These are phyloP conservation scores for Rhodotorula graminis DNA, from an alignment of 768 basidiomycete genomes.

Conservation along the genomic window DNA sequence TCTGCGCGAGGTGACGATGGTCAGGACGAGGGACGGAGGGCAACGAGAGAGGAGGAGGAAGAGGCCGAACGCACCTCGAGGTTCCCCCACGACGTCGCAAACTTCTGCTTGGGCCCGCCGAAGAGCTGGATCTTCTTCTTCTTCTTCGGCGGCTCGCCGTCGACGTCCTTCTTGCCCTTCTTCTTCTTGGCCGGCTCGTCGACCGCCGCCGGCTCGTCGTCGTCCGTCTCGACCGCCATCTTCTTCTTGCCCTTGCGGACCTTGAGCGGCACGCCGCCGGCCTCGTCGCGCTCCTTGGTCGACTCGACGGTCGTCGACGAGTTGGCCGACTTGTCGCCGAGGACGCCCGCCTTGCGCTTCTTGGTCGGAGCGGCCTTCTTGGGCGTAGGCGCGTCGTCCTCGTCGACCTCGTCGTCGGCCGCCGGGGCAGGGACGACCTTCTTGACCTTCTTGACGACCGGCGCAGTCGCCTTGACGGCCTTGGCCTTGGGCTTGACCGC, in stretches of 20 bases:
- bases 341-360: constrained; percentile 27
- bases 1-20: constrained; percentile 4
- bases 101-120: constrained; percentile 14
- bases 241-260: constrained; percentile 32
- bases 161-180: background rate
- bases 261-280: constrained; percentile 1
- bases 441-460: background rate
- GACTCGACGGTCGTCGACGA: background rate
- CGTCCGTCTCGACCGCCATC: background rate
- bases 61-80: constrained; percentile 29
- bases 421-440: background rate
- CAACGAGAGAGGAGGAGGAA: background rate
- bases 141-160: constrained; percentile 23
- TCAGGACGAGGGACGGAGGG: too few relatives aligned
- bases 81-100: background rate
- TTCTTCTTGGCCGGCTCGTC: constrained; percentile 1
- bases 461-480: constrained; percentile 6
- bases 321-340: constrained; percentile 17
- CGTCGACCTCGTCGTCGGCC: background rate
- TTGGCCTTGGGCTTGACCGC: background rate
- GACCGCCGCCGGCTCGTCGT: constrained; percentile 1
- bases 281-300: background rate
- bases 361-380: constrained; percentile 5
- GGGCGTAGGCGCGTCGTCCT: constrained; percentile 3
- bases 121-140: constrained; percentile 30